phyloP scores from a whole-genome alignment of 164 flowering plant genomes.

The Saururus chinensis region DNA sequence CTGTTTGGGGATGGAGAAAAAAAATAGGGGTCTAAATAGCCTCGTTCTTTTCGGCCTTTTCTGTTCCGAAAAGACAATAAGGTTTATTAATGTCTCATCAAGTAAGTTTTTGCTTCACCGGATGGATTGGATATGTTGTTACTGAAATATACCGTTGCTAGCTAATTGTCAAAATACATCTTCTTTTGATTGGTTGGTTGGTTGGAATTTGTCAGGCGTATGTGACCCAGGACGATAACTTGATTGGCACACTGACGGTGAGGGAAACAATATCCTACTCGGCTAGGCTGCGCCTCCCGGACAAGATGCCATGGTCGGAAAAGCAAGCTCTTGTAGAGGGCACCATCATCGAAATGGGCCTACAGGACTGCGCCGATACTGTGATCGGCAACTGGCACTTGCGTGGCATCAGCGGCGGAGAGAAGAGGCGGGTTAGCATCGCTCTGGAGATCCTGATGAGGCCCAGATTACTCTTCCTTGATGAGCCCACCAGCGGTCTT shows the following conservation, averaged over 20 bases:
- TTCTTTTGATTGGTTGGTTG: too few relatives aligned
- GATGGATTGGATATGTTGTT: too few relatives aligned
- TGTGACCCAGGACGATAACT: conserved; percentile 91
- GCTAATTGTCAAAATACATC: too few relatives aligned
- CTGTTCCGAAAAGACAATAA: too few relatives aligned
- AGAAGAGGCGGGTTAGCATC: conserved; percentile 87
- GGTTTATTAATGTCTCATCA: too few relatives aligned
- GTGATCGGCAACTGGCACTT: conserved; percentile 90
- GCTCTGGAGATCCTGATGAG: conserved; percentile 90
- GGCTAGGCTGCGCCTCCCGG: conserved; percentile 73
- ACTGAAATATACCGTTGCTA: too few relatives aligned
- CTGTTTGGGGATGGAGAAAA: too few relatives aligned
- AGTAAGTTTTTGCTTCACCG: too few relatives aligned
- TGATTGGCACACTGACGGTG: conserved; percentile 85
- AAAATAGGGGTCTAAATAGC: too few relatives aligned
- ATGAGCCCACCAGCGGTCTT: conserved; percentile 94
- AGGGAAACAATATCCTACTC: conserved; percentile 81
- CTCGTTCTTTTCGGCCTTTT: too few relatives aligned
- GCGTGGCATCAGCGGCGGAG: conserved; percentile 92
- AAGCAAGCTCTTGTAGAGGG: conserved; percentile 72
- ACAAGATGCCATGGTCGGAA: conserved; percentile 64
- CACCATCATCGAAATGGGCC: conserved; percentile 85
- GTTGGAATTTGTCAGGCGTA: conserved; percentile 49
- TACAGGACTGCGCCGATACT: conserved; percentile 87
- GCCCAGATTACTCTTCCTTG: conserved; percentile 85